These are phyloP conservation scores for Xylaria digitata DNA, from an alignment of 2,329 filamentous ascomycete species.

Conservation along the genomic window DNA sequence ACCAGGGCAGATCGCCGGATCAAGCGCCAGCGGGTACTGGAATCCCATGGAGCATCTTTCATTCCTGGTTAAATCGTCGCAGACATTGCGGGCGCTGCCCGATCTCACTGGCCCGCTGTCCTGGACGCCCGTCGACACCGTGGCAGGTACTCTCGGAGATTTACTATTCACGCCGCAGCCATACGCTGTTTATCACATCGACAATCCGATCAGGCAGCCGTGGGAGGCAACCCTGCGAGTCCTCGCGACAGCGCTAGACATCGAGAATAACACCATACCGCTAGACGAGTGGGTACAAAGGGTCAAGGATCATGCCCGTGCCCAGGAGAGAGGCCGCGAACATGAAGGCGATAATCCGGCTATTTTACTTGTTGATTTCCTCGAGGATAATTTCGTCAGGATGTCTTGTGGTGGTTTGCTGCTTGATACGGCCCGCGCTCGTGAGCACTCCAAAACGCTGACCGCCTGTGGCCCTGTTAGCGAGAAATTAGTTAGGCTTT, in stretches of 20 bases:
- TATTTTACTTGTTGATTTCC: conserved; percentile 34
- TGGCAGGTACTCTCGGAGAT: conserved; percentile 22
- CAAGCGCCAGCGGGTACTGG: conserved; percentile 55
- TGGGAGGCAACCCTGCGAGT: conserved; percentile 9
- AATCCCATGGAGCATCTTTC: conserved; percentile 59
- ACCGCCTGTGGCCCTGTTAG: conserved; percentile 49
- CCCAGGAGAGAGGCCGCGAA: neutral
- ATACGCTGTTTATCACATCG: conserved; percentile 32
- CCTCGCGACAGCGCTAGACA: conserved; percentile 20
- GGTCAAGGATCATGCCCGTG: conserved; percentile 30
- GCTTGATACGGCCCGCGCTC: conserved; percentile 46
- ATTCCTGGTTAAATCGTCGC: conserved; percentile 56
- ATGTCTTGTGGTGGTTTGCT: conserved; percentile 37
- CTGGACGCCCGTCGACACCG: conserved; percentile 35
- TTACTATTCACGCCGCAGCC: conserved; percentile 6
- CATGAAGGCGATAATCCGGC: conserved; percentile 28
- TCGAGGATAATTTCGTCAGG: conserved; percentile 28
- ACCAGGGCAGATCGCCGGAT: conserved; percentile 59
- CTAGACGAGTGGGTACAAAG: conserved; percentile 45
- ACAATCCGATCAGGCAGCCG: conserved; percentile 37
- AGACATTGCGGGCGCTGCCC: conserved; percentile 47
- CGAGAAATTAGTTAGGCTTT: conserved; percentile 49
- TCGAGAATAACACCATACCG: conserved; percentile 34
- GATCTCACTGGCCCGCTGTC: conserved; percentile 34
- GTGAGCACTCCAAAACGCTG: conserved; percentile 54